Evolutionary conservation across 768 basidiomycete genomes (phyloP), one percentile per base, ranked within the genome.

Genomic region (Boletus sensibilis): DNA sequence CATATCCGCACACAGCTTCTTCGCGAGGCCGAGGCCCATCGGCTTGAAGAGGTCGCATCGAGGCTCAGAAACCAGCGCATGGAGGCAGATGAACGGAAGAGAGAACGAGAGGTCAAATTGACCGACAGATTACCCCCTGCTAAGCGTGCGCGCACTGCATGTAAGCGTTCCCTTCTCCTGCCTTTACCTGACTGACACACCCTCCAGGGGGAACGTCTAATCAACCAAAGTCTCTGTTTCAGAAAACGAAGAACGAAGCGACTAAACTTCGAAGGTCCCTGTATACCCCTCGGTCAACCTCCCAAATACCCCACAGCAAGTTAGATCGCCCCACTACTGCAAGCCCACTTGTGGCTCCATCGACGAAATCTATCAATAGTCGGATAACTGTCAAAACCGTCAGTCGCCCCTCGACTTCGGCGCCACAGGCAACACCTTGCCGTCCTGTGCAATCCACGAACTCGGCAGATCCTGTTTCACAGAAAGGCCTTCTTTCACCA

Each of bases 61-160:
- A 85, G 79, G 60, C 76, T 92, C 60, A 84, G 87, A 58, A 81
- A 72, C 44, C 83, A 86, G 64, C 83, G 88, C 20, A 77, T 82
- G 64, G 84, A 87, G 68, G 86, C 81, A 12, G 87, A 86, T 37
- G 84, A 87, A 66, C 85, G 84, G 59, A 91, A 87, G 76, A 89
- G 80, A 70, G 87, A 88, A 70, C 79, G 84, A 56, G 85, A 87
- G 71, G 81, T 93, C 56, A 91, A 90, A 68, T 64, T 85, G 50
- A 92, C 88, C 18, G 87, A 89, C 70, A 80, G 75, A 59, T 61
- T 88, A 14, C 88, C 88, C 27, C 85, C 83, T 21, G 61, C 78
- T 29, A 91, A 90, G 73, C 86, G 89, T 49, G 63, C 77, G 34
- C 82, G 80, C 52, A 75, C 65, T n/a, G 64, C 74, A 65, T 88